Evolutionary conservation across 2,329 filamentous ascomycete genomes (phyloP).

Genomic region (Aureobasidium sp.): DNA sequence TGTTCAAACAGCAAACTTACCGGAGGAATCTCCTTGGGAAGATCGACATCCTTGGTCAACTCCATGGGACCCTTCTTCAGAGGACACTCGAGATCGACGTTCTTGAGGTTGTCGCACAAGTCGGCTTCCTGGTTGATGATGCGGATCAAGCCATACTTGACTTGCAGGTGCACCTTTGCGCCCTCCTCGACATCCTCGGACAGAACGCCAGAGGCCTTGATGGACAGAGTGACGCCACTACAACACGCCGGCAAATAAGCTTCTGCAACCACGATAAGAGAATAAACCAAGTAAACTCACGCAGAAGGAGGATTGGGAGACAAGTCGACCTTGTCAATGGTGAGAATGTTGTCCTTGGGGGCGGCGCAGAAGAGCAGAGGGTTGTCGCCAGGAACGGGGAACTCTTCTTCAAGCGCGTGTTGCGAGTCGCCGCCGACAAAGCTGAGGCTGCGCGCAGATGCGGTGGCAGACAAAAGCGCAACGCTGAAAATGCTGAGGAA

Average conservation of each 20-base stretch:
- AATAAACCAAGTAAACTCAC: constrained; percentile 54
- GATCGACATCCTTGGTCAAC: constrained; percentile 72
- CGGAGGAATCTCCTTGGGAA: constrained; percentile 81
- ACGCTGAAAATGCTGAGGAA: constrained; percentile 24
- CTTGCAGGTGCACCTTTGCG: constrained; percentile 72
- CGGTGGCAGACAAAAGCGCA: constrained; percentile 25
- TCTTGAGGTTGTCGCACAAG: constrained; percentile 80
- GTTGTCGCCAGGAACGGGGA: constrained; percentile 74
- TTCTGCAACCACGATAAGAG: neutral
- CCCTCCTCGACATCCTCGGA: constrained; percentile 65
- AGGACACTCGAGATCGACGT: constrained; percentile 85
- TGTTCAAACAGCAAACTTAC: constrained; percentile 48
- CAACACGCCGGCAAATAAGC: constrained; percentile 6
- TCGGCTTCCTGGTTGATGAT: constrained; percentile 75
- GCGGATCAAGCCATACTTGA: constrained; percentile 92
- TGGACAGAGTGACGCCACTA: constrained; percentile 71
- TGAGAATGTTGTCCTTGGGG: constrained; percentile 62
- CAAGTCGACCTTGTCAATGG: constrained; percentile 73
- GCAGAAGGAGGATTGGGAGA: constrained; percentile 76
- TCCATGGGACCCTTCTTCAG: constrained; percentile 67
- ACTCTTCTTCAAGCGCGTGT: constrained; percentile 36
- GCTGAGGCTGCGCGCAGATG: constrained; percentile 24
- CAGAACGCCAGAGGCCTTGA: constrained; percentile 72
- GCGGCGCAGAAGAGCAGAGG: constrained; percentile 73
- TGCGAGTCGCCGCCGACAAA: constrained; percentile 21